Evolutionary conservation across 495 filamentous ascomycete species (phyloP), one percentile per base, ranked within the genome.

Genomic region (Lichina pygmaea): DNA sequence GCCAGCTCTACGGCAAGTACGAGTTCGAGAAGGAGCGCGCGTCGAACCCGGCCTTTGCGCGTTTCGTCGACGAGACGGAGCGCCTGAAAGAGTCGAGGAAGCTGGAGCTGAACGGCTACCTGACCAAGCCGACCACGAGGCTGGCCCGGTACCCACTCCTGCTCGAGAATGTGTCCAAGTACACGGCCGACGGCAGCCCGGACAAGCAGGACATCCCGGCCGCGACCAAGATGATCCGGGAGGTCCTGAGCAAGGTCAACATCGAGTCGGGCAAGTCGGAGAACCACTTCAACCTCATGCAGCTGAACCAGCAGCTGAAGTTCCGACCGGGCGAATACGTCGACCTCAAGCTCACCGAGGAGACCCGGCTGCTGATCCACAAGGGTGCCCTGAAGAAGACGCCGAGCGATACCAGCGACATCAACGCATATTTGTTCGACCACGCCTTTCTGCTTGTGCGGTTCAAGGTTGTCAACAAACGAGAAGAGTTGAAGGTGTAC

Each of bases 121-220:
- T 99, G 41, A 99, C 91, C 2, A 99, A 99, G 58, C 91, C 91
- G 0, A 99, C 91, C 6, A 99, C 91, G 33, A 71, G 91, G 65
- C 65, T 99, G 53, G 91, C 91, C 36, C 71, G 91, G 56, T 99
- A 99, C 57, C 91, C 91, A 6, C 65, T 99, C 33, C 67, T 99
- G 4, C 65, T 99, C n/a, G 89, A 94, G 50, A 81, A 82, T 44
- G 78, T 95, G 24, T 53, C 80, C 42, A 95, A 94, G 54, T 77
- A 83, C 54, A 93, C 86, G 0, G 70, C 77, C 16, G 79, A 86
- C 38, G 81, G 75, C 33, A 94, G 75, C 50, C 77, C 84, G 0
- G 91, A 99, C 54, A 85, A 77, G 59, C 66, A 80, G 47, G 86
- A 94, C 57, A 77, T 99, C 50, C 89, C 89, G 0, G 79, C 79